Evolutionary conservation across 208 protist genomes (phyloP).

Genomic region (Lotmaria passim): DNA sequence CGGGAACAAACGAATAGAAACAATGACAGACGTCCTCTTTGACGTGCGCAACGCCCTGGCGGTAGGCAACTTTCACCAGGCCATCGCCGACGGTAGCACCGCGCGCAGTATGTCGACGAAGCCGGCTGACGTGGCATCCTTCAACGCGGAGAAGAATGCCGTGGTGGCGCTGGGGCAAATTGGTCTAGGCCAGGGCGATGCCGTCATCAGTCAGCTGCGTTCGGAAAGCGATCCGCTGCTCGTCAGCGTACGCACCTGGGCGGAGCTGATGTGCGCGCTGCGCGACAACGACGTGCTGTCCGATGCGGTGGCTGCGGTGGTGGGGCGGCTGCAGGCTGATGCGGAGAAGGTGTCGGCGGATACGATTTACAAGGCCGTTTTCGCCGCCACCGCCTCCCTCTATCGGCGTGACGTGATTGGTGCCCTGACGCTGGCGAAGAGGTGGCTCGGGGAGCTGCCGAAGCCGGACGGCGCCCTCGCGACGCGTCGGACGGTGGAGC

Average conservation of each 20-base stretch:
- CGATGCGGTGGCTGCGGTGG: slow-evolving; percentile 14
- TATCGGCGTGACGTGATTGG: slow-evolving; percentile 42
- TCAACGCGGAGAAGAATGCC: slow-evolving; percentile 71
- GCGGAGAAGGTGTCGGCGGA: slow-evolving; percentile 38
- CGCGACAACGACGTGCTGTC: slow-evolving; percentile 26
- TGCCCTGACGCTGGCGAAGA: slow-evolving; percentile 61
- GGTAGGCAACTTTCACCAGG: slow-evolving; percentile 87
- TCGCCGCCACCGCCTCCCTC: slow-evolving; percentile 60
- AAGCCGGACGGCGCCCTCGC: slow-evolving; percentile 29
- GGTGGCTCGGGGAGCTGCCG: slow-evolving; percentile 59
- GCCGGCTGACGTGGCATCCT: slow-evolving; percentile 54
- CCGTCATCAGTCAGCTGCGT: slow-evolving; percentile 66
- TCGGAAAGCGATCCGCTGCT: slow-evolving; percentile 58
- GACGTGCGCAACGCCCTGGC: slow-evolving; percentile 85
- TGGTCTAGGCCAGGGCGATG: slow-evolving; percentile 73
- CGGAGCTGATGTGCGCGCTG: slow-evolving; percentile 47
- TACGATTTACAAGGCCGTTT: slow-evolving; percentile 46
- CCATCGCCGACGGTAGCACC: slow-evolving; percentile 69
- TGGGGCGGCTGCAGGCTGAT: slow-evolving; percentile 39
- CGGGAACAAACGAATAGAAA: background rate
- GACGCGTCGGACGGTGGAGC: slow-evolving; percentile 51
- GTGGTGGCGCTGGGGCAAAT: slow-evolving; percentile 77
- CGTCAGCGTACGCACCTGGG: slow-evolving; percentile 53
- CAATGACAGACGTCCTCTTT: slow-evolving; percentile 84
- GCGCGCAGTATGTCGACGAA: slow-evolving; percentile 44